Evolutionary conservation across 2,329 filamentous ascomycete genomes (phyloP), one percentile per base, ranked within the genome.

Genomic region (Microsporum ferrugineum): DNA sequence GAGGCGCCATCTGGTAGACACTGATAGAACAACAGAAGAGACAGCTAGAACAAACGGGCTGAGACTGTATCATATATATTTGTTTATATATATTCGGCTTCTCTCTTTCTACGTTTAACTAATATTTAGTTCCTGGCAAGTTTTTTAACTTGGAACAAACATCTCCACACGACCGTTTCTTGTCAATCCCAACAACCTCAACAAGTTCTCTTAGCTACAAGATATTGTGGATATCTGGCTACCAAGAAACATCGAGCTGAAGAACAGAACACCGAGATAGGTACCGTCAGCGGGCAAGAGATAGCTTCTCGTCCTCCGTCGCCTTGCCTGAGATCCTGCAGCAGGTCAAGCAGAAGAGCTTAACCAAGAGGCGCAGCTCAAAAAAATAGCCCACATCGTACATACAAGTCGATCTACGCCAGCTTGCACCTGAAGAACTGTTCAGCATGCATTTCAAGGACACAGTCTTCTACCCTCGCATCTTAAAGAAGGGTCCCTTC

Each of bases 401-500:
- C 47, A 53, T 23, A 53, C 39, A 29, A 53, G 47, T 27, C 43
- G 43, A 43, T 23, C 57, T 23, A 59, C 38, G 29, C 41, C 14
- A 60, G 43, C 58, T 23, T 41, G 17, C 31, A 23, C 47, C 27
- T 5, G 5, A 14, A 31, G 8, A 7, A 3, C 27, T 23, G 43
- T 47, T 61, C 64, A 65, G 63, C 53, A 66, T 67, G 64, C 68
- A 71, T 57, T 67, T 68, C 58, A 69, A 69, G 63, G 66, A 71
- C 45, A 60, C 67, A 38, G 63, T 67, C 36, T 63, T 77, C 60
- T 69, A 76, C 62, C 76, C 77, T 63, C 75, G 79, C 68, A 82
- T 82, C 75, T 78, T 82, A 69, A 85, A 87, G 75, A 84, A 85
- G 73, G 82, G 85, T 38, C 89, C 89, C 12, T 92, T 86, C 78